Base-by-base conservation (phyloP, 1,284 basidiomycete genomes). In the Ceratobasidium sp. region DNA sequence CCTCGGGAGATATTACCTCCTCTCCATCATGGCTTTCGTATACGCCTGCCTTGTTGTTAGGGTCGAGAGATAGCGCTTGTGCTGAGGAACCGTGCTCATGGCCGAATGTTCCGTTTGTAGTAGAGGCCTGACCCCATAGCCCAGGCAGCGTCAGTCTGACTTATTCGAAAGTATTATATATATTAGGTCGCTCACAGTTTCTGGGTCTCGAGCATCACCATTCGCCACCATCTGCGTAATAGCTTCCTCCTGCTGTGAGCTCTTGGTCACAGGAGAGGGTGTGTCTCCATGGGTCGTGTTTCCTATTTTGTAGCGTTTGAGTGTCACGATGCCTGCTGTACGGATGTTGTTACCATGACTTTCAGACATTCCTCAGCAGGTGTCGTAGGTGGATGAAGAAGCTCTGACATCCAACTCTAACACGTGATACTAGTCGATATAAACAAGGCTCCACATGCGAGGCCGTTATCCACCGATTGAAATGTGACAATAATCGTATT, bases 1-100 rank as follows among this genome's bases (percentile, higher is more conserved):
- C 71, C 16, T 58, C 70, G 23, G 74, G 75, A 0, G 71, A 65
- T 21, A 48, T 65, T 9, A 57, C 74, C 0, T 73, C 74, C 4
- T 65, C 72, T 21, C 60, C 72, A 16, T 62, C 16, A 26, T 70
- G 65, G 9, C 28, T 9, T 43, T 41, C 16, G 41, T 45, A 26
- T n/a, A 21, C n/a, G 18, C n/a, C 55, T 36, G 8, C 55, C 8
- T 34, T 28, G 10, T n/a, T 23, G 18, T n/a, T 23, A 39, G 23
- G 6, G 9, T 58, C 55, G 39, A 39, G 6, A 23, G n/a, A 4
- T n/a, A 39, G 55, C n/a, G 55, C 32, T 39, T 39, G 32, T 12
- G 18, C 14, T 58, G 32, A 4, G 55, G 9, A n/a, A 23, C 14
- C 23, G 14, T 39, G 34, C 23, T 18, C 18, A 23, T 46, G n/a